Base-by-base conservation (phyloP, 805 yeast genomes). In the Metschnikowia henanensis region DNA sequence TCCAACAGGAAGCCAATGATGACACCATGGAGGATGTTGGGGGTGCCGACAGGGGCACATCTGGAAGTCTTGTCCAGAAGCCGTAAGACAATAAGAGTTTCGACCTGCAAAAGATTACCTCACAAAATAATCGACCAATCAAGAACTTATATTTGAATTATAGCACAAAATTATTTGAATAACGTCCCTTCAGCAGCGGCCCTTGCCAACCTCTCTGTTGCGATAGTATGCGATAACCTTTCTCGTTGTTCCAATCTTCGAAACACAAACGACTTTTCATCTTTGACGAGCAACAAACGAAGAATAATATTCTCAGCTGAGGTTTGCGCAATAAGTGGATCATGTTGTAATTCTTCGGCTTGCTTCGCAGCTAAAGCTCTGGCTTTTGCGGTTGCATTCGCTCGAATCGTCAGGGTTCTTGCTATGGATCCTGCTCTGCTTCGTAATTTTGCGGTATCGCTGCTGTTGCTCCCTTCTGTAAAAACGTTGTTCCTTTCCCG, bases 251-350 rank as follows among this genome's bases (percentile, higher is more conserved):
- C 79, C 30, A 87, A 58, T 37, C 89, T 70, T 47, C 71, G 68
- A 8, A 76, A 70, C 3, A 87, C 88, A 58, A 72, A 84, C 1
- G 72, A 72, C 31, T 69, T 66, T 39, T 84, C 83, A 18, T 81
- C 87, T 46, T 82, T 79, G 30, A 90, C 72, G 20, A 90, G 64
- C 41, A 92, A 60, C 13, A 89, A 72, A 38, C 97, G 73, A 47
- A 92, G 64, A 6, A 91, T 72, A 10, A 89, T 74, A 53, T 88
- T 88, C 53, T 87, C 91, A 5, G 77, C 75, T 4, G 60, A 53
- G 2, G 68, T 61, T 39, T 70, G 73, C 0, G 72, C 68, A n/a
- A 66, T 59, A 5, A 65, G 56, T 2, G 58, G 77, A 33, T 73
- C 73, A 4, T 55, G 38, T 47, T 37, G 56, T 35, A 35, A 48